Evolutionary conservation across 1,139 yeast genomes (phyloP).

Genomic region (Yamadazyma dendronema): DNA sequence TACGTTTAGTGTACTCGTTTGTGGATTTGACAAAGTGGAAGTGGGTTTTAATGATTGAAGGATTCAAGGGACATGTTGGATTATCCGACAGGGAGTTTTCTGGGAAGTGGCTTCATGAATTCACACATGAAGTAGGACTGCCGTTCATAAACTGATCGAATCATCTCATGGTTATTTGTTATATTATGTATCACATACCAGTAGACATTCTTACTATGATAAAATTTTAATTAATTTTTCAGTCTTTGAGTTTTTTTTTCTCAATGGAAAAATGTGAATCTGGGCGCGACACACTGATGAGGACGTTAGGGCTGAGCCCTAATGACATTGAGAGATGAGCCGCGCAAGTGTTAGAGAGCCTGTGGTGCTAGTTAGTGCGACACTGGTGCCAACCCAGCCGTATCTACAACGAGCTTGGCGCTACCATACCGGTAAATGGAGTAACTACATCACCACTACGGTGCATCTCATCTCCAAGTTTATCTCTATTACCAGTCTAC

Average conservation of each 20-base stretch:
- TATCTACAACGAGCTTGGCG: too few relatives aligned
- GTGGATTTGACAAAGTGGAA: too few relatives aligned
- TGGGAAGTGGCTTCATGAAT: neutral
- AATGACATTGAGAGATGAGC: neutral
- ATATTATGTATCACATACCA: constrained; percentile 25
- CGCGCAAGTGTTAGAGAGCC: neutral
- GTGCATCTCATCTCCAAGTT: neutral
- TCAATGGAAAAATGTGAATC: constrained; percentile 10
- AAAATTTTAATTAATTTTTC: constrained; percentile 15
- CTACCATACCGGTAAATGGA: too few relatives aligned
- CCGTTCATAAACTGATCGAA: too few relatives aligned
- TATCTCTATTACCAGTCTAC: neutral
- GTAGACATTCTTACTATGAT: constrained; percentile 27
- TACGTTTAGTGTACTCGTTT: too few relatives aligned
- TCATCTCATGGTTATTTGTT: too few relatives aligned
- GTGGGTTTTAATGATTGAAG: neutral
- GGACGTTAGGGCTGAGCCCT: constrained; percentile 13
- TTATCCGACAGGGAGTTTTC: neutral
- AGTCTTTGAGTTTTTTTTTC: constrained; percentile 13
- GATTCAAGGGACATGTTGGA: neutral
- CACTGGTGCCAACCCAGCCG: too few relatives aligned
- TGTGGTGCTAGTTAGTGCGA: too few relatives aligned
- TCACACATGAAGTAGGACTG: too few relatives aligned
- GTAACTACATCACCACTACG: too few relatives aligned
- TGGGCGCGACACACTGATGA: constrained; percentile 6